Evolutionary conservation across 257 asterid genomes (phyloP).

Genomic region (Nicotiana attenuata): DNA sequence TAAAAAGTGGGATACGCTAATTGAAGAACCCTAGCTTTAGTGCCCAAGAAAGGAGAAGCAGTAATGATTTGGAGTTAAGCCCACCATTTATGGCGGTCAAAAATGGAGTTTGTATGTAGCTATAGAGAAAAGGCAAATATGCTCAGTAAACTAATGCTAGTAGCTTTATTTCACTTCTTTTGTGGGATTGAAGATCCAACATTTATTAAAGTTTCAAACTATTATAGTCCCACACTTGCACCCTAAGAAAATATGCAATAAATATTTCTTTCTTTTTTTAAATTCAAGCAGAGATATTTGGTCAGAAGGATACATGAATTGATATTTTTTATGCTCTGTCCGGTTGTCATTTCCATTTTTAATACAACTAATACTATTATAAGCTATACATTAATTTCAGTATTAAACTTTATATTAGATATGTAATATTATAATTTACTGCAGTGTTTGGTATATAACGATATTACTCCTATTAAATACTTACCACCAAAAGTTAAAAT

Average conservation of each 20-base stretch:
- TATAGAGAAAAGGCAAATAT: constrained; percentile 15
- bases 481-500: too few relatives aligned
- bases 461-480: too few relatives aligned
- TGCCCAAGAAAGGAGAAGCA: constrained; percentile 57
- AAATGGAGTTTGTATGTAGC: constrained; percentile 27
- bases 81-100: constrained; percentile 54
- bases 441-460: too few relatives aligned
- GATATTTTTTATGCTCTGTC: too few relatives aligned
- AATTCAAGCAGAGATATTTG: neutral
- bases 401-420: too few relatives aligned
- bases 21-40: constrained; percentile 40
- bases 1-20: constrained; percentile 18
- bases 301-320: neutral
- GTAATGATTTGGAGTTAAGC: constrained; percentile 45
- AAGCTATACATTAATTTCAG: too few relatives aligned
- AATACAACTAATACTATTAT: too few relatives aligned
- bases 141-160: constrained; percentile 23
- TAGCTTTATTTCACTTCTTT: constrained; percentile 29
- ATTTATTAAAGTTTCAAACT: constrained; percentile 7
- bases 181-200: constrained; percentile 30
- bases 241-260: neutral
- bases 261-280: neutral
- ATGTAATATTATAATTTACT: too few relatives aligned
- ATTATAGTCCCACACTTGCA: neutral
- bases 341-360: too few relatives aligned